Evolutionary conservation across 345 rosid species (phyloP).

Genomic region (Sisymbrium irio): DNA sequence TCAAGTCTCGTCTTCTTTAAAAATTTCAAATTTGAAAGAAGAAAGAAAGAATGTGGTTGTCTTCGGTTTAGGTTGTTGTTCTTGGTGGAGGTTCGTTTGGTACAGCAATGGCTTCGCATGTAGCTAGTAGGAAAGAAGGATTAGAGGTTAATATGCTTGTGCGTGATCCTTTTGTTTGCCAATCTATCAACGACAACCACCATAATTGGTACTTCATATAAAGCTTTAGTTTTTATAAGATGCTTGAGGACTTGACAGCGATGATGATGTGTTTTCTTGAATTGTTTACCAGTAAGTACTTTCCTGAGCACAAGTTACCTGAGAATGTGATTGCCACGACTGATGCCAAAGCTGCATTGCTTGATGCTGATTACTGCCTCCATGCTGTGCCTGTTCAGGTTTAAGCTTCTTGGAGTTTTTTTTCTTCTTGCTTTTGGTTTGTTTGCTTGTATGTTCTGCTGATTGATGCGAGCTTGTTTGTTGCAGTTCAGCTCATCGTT

Average conservation of each 20-base stretch:
- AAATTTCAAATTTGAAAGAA: too few species aligned
- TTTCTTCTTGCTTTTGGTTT: background rate
- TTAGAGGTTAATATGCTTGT: slow-evolving; percentile 79
- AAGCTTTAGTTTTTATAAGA: background rate
- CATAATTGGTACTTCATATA: slow-evolving; percentile 46
- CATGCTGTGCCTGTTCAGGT: slow-evolving; percentile 98
- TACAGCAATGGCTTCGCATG: slow-evolving; percentile 93
- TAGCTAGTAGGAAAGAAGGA: slow-evolving; percentile 65
- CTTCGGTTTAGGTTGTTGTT: slow-evolving; percentile 69
- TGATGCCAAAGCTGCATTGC: slow-evolving; percentile 70
- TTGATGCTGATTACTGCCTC: slow-evolving; percentile 78
- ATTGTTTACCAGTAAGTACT: slow-evolving; percentile 59
- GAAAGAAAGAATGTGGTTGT: background rate
- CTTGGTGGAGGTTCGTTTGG: slow-evolving; percentile 98
- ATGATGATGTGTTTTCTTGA: background rate
- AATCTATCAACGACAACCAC: slow-evolving; percentile 59
- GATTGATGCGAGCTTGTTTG: slow-evolving; percentile 19
- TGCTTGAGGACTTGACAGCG: background rate
- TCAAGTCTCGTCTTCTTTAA: too few species aligned
- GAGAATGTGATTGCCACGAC: slow-evolving; percentile 76
- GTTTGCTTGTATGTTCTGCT: slow-evolving; percentile 23
- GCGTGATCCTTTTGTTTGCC: slow-evolving; percentile 68
- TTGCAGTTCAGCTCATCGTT: slow-evolving; percentile 83
- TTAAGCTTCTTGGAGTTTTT: background rate
- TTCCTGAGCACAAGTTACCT: slow-evolving; percentile 77